phyloP scores from a whole-genome alignment of 495 filamentous ascomycete species.

The Antarctomyces pellizariae region DNA sequence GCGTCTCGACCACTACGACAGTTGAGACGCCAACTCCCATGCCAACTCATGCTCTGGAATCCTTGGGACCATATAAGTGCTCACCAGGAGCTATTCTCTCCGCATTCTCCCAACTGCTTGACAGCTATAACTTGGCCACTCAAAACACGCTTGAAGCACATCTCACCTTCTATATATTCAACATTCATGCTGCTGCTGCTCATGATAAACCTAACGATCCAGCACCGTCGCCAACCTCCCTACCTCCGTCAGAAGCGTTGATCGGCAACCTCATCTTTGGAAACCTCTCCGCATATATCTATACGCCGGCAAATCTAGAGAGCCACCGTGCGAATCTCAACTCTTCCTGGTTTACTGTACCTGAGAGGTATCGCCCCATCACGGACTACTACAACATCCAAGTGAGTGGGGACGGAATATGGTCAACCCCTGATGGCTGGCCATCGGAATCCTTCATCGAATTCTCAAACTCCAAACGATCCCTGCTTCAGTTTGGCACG shows the following conservation, averaged over 20 bases:
- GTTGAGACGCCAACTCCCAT: conserved; percentile 1
- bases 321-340: conserved; percentile 31
- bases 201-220: conserved; percentile 17
- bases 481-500: conserved; percentile 28
- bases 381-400: conserved; percentile 26
- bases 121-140: conserved; percentile 23
- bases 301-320: conserved; percentile 23
- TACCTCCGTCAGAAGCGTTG: conserved; percentile 16
- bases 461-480: conserved; percentile 22
- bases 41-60: conserved; percentile 14
- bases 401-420: conserved; percentile 13
- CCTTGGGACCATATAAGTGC: conserved; percentile 33
- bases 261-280: conserved; percentile 16
- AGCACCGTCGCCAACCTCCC: conserved; percentile 14
- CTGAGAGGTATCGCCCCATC: conserved; percentile 20
- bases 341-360: conserved; percentile 29
- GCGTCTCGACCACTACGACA: conserved; percentile 3
- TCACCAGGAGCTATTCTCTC: conserved; percentile 23
- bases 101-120: conserved; percentile 22
- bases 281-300: conserved; percentile 25
- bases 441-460: conserved; percentile 32
- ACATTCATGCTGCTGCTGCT: conserved; percentile 32
- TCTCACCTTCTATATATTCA: conserved; percentile 25
- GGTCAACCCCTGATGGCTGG: conserved; percentile 38
- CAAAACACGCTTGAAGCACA: conserved; percentile 22